These are phyloP conservation scores for Candida dendrica DNA, from an alignment of 805 yeast species.

Conservation along the genomic window DNA sequence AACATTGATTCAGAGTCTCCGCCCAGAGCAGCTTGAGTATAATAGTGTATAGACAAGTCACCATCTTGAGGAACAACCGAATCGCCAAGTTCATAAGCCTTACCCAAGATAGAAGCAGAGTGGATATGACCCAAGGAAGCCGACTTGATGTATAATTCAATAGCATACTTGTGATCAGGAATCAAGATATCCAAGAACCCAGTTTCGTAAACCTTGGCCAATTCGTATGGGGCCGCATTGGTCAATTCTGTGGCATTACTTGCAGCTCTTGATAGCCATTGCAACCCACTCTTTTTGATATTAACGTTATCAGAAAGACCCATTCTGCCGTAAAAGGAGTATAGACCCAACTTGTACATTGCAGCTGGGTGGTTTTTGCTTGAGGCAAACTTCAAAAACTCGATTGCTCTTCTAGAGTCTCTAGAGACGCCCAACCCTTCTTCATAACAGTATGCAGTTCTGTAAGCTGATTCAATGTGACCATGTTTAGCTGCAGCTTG, in stretches of 20 bases:
- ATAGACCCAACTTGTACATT: slow-evolving; percentile 85
- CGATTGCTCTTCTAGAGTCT: slow-evolving; percentile 81
- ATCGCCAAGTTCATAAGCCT: slow-evolving; percentile 72
- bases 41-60: slow-evolving; percentile 83
- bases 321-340: slow-evolving; percentile 78
- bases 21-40: slow-evolving; percentile 80
- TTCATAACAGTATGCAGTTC: slow-evolving; percentile 87
- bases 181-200: slow-evolving; percentile 87
- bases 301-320: slow-evolving; percentile 64
- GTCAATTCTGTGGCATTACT: slow-evolving; percentile 77
- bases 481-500: slow-evolving; percentile 91
- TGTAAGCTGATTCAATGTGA: slow-evolving; percentile 84
- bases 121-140: slow-evolving; percentile 83
- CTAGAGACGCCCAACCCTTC: slow-evolving; percentile 90
- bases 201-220: slow-evolving; percentile 73
- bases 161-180: slow-evolving; percentile 76
- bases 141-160: slow-evolving; percentile 78
- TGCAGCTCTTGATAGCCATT: slow-evolving; percentile 87
- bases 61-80: slow-evolving; percentile 67
- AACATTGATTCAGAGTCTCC: slow-evolving; percentile 90
- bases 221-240: slow-evolving; percentile 91
- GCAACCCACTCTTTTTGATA: slow-evolving; percentile 79
- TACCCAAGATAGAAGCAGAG: slow-evolving; percentile 75
- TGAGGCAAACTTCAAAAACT: slow-evolving; percentile 80
- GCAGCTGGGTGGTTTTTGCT: slow-evolving; percentile 94